These are phyloP conservation scores for Colletotrichum tanaceti DNA, from an alignment of 2,329 filamentous ascomycete species.

Conservation along the genomic window DNA sequence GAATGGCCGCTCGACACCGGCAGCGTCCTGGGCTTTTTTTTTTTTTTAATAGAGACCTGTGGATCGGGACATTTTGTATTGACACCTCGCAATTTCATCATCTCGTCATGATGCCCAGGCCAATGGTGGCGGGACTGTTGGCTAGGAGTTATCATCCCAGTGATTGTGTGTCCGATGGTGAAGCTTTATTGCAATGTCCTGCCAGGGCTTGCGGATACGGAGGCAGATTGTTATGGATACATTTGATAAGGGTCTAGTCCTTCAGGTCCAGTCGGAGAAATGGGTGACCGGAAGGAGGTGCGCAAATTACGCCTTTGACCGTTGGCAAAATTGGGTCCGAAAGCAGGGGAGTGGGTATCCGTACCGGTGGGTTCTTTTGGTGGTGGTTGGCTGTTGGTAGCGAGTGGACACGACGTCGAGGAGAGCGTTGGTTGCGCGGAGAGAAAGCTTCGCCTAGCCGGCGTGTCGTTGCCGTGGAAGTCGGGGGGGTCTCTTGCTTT, in stretches of 20 bases:
- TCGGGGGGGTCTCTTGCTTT: not conserved
- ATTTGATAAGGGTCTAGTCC: conserved; percentile 21
- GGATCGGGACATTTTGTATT: conserved; percentile 21
- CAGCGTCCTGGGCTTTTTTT: too few species aligned
- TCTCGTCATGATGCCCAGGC: conserved; percentile 25
- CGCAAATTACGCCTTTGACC: conserved; percentile 22
- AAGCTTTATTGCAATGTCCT: conserved; percentile 1
- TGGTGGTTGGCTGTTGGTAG: not conserved
- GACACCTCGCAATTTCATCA: not conserved
- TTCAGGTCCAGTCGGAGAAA: conserved; percentile 31
- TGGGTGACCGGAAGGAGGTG: conserved; percentile 6
- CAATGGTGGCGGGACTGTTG: conserved; percentile 23
- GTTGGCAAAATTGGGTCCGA: conserved; percentile 22
- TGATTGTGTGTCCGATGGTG: conserved; percentile 25
- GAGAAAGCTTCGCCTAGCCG: not conserved
- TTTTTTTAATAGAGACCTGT: not conserved
- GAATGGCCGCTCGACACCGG: not conserved
- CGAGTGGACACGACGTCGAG: not conserved
- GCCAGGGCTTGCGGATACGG: conserved; percentile 6
- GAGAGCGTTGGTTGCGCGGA: not conserved
- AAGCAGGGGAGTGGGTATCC: conserved; percentile 14
- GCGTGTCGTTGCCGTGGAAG: not conserved
- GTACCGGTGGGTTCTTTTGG: conserved; percentile 15
- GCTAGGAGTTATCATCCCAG: conserved; percentile 14
- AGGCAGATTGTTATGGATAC: conserved; percentile 30